Conservation (phyloP, 2,329 filamentous ascomycete species). For the Talaromyces amestolkiae region DNA sequence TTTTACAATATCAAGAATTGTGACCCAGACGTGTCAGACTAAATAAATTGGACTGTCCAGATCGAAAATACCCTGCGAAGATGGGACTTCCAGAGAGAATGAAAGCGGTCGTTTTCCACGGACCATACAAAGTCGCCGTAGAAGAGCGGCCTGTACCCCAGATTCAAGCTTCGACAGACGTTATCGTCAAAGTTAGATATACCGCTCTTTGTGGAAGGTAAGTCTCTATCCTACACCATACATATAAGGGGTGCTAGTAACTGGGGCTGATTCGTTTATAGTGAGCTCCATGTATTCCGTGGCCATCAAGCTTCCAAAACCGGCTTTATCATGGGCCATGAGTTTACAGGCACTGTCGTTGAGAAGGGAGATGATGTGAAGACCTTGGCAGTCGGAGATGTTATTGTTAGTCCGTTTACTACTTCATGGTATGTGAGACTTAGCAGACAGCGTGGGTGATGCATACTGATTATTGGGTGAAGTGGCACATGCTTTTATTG, state of each 20-base stretch:
- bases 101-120: slow-evolving; percentile 87
- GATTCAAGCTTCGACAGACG: slow-evolving; percentile 68
- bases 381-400: slow-evolving; percentile 69
- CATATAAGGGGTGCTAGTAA: background rate
- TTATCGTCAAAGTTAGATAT: slow-evolving; percentile 78
- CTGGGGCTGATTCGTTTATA: background rate
- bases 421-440: slow-evolving; percentile 60
- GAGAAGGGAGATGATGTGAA: slow-evolving; percentile 67
- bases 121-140: slow-evolving; percentile 69
- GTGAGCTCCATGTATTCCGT: slow-evolving; percentile 79
- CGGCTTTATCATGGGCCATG: slow-evolving; percentile 70
- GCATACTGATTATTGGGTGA: background rate
- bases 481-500: slow-evolving; percentile 82
- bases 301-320: slow-evolving; percentile 71
- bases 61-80: background rate
- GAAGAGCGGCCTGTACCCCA: slow-evolving; percentile 77
- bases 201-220: slow-evolving; percentile 87
- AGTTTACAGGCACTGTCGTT: slow-evolving; percentile 76
- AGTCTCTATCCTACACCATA: slow-evolving; percentile 26
- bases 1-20: background rate
- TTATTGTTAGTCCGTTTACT: slow-evolving; percentile 80
- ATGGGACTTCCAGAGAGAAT: slow-evolving; percentile 48
- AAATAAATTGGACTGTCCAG: too few species aligned
- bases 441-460: background rate
- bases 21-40: background rate